Base-by-base conservation (phyloP, 1,284 basidiomycete genomes). In the Takashimella koratensis region DNA sequence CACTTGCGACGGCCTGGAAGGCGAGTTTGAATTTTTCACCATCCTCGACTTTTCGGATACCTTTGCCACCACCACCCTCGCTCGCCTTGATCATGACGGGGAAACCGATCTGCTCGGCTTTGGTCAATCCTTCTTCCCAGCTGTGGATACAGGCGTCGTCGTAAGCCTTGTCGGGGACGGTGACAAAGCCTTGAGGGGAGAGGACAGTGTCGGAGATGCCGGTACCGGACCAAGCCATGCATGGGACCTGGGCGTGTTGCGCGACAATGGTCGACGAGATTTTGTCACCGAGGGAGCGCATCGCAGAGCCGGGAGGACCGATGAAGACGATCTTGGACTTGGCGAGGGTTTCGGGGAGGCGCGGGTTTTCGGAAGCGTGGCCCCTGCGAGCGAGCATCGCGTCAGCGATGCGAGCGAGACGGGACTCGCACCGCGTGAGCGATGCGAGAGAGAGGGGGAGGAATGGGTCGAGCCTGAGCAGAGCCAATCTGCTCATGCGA, bases 21-120 rank as follows among this genome's bases (percentile, higher is more conserved):
- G 91, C 85, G 68, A 92, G 93, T 79, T 89, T 92, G 82, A 99
- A 98, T 52, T 84, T 84, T 45, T 92, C 88, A 2, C 86, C 79
- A 46, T 79, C 79, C 48, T 93, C 89, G 22, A 98, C 94, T 79
- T 88, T 96, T 52, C 93, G 82, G 58, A 98, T 98, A 79, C 96
- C 96, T 77, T 99, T 99, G 58, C 96, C 96, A 77, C 96, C 96
- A 66, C 96, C 96, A 67, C 96, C 96, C 76, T 99, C 96, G 63
- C 88, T 92, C 8, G 96, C 96, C 81, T 99, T 99, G 81, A 99
- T 98, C 96, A 99, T 98, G 66, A 99, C 86, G 0, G 96, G 96
- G 82, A 84, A 98, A 23, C 95, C 95, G 56, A 99, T 97, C 71
- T 84, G 79, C 75, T 92, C 86, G 0, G 95, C 90, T 68, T 83